Evolutionary conservation across 2,329 filamentous ascomycete genomes (phyloP).

Genomic region (Niveomyces coronatus): DNA sequence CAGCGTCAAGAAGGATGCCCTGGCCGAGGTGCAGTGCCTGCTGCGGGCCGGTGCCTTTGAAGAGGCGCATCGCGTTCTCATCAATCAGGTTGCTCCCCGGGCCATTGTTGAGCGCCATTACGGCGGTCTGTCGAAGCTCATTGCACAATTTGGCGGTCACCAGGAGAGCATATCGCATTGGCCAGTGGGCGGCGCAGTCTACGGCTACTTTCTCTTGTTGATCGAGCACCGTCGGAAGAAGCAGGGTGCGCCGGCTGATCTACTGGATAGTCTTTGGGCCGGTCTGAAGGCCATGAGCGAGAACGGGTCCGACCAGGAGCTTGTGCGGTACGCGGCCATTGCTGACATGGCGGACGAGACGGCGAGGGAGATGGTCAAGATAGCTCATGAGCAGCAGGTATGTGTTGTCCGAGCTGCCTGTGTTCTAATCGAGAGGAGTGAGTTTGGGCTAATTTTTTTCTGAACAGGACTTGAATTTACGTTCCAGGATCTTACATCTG

Average conservation of each 20-base stretch:
- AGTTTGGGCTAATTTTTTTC: background rate
- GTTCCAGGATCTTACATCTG: constrained; percentile 40
- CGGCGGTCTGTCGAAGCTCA: constrained; percentile 53
- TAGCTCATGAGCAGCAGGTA: constrained; percentile 47
- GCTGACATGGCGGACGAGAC: constrained; percentile 73
- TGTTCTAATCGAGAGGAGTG: too few species aligned
- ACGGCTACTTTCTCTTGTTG: constrained; percentile 50
- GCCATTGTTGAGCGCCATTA: constrained; percentile 79
- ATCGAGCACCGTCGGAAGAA: constrained; percentile 33
- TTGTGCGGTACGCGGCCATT: constrained; percentile 56
- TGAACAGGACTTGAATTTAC: constrained; percentile 26
- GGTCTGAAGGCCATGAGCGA: constrained; percentile 47
- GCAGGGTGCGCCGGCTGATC: constrained; percentile 29
- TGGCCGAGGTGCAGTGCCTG: constrained; percentile 66
- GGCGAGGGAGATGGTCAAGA: constrained; percentile 51
- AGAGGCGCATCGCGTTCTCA: constrained; percentile 77
- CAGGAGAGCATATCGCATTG: constrained; percentile 58
- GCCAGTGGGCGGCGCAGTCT: constrained; percentile 72
- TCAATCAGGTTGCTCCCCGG: constrained; percentile 68
- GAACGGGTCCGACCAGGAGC: constrained; percentile 31
- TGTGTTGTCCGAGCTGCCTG: too few species aligned
- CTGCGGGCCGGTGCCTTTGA: constrained; percentile 65
- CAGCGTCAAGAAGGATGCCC: constrained; percentile 57
- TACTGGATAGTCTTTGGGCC: constrained; percentile 46
- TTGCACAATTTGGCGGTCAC: constrained; percentile 59